phyloP scores from a whole-genome alignment of 1,284 basidiomycete genomes.

The Hymenochaete sp. region DNA sequence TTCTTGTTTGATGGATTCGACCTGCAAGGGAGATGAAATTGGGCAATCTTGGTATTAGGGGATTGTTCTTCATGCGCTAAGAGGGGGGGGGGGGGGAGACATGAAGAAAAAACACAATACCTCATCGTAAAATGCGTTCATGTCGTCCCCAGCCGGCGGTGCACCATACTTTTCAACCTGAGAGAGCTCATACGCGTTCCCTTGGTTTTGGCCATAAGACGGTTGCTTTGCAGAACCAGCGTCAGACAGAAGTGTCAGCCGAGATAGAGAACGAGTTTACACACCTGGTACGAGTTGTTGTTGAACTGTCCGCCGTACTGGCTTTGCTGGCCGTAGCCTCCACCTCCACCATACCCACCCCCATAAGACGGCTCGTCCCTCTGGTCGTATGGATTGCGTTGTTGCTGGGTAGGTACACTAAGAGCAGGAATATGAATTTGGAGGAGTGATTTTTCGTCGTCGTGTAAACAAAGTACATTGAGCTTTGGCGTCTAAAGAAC shows the following conservation, averaged over 20 bases:
- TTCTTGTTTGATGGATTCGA: conserved; percentile 50
- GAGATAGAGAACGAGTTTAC: neutral
- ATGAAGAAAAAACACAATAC: conserved; percentile 27
- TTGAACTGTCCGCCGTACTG: conserved; percentile 6
- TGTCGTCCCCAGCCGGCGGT: conserved; percentile 46
- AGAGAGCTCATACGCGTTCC: conserved; percentile 59
- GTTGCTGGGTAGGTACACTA: conserved; percentile 8
- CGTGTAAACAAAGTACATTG: too few relatives aligned
- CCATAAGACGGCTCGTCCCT: too few relatives aligned
- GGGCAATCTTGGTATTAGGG: too few relatives aligned
- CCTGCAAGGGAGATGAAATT: conserved; percentile 1
- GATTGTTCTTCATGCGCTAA: neutral
- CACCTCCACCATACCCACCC: too few relatives aligned
- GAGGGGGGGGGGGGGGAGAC: neutral
- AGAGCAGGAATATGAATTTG: neutral
- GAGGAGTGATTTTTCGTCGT: too few relatives aligned
- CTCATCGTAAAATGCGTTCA: conserved; percentile 69
- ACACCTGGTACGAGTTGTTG: neutral
- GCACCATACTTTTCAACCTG: conserved; percentile 51
- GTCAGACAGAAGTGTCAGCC: neutral
- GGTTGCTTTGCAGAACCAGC: neutral
- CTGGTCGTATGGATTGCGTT: conserved; percentile 53
- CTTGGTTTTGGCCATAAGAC: conserved; percentile 18
- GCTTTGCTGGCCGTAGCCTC: conserved; percentile 10
- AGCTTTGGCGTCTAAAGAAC: too few relatives aligned